Conservation (phyloP, 495 filamentous ascomycete species). For the Neurospora hispaniola region DNA sequence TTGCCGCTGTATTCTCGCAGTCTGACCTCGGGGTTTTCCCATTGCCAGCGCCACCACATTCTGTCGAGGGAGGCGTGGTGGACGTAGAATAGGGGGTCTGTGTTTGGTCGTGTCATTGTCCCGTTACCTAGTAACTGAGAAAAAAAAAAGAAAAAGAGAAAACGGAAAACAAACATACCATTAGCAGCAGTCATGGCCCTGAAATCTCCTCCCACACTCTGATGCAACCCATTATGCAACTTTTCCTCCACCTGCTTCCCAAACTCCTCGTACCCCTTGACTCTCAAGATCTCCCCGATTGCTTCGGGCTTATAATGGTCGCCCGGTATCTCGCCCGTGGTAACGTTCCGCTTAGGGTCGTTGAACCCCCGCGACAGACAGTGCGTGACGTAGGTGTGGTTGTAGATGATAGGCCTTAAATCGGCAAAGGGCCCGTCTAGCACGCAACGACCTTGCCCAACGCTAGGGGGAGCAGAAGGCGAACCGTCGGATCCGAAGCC, state of each 20-base stretch:
- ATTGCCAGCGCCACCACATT: constrained; percentile 3
- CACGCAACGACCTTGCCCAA: not conserved
- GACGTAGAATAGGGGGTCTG: constrained; percentile 4
- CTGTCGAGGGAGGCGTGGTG: constrained; percentile 2
- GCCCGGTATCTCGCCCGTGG: not conserved
- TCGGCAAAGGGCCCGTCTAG: not conserved
- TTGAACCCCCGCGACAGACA: not conserved
- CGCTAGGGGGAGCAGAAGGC: not conserved
- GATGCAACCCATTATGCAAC: not conserved
- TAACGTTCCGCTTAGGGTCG: not conserved
- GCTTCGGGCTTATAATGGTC: not conserved
- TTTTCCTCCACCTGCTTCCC: not conserved
- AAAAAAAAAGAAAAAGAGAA: too few relatives aligned
- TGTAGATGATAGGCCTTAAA: not conserved
- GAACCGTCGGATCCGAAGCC: not conserved
- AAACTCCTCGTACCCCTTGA: not conserved
- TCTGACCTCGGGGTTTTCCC: not conserved
- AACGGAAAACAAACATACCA: not conserved
- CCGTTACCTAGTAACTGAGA: too few relatives aligned
- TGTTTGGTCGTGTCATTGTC: too few relatives aligned
- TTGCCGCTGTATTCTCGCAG: not conserved
- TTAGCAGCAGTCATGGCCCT: constrained; percentile 4
- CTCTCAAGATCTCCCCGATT: not conserved
- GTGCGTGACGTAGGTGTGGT: constrained; percentile 3
- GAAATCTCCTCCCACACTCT: not conserved